Base-by-base conservation (phyloP, 768 basidiomycete genomes). In the Trametes cubensis region DNA sequence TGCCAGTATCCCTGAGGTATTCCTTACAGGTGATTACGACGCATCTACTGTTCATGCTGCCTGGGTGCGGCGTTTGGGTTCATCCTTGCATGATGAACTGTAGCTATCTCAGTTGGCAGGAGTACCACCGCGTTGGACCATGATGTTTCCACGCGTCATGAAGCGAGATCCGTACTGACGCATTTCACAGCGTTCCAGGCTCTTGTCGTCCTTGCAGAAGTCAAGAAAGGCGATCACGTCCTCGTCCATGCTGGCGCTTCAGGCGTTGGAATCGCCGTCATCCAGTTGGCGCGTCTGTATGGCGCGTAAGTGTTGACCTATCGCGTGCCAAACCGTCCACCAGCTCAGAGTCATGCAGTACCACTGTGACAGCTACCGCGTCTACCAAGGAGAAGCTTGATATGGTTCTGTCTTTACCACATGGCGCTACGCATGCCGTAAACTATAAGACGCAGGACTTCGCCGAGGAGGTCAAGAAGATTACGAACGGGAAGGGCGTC, bases 161-260 rank as follows among this genome's bases (percentile, higher is more conserved):
- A 34, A 14, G 28, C 21, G 6, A 17, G 17, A 28, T 42, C 40
- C 26, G 1, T 17, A 17, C 40, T 51, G 15, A 45, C n/a, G 20
- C 25, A 10, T 6, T 30, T 62, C 18, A 41, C 65, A 85, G 87
- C 87, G 4, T 87, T 79, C 70, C 86, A 88, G 68, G 86, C 83
- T 0, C 72, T 89, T 20, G 79, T 92, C 49, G 71, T 88, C 39
- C 83, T 87, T 63, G 90, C 87, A 0, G 81, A 89, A 66, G 69
- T 95, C 46, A 83, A 88, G 70, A 70, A 80, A 64, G 85, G 85
- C 39, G 88, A 93, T 49, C 76, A 89, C 69, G 91, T 94, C 11
- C 81, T 98, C 17, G 81, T 98, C 14, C 96, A 98, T 70, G 94
- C 94, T 20, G 95, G 88, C 7, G 94, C 94, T 3, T 93, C 91